A percentile compares a stretch with the other conserved stretches of the same genome.
These are phyloP conservation scores for Hymenoscyphus linearis DNA, from an alignment of 2,329 filamentous ascomycete species.

Conservation along the genomic window DNA sequence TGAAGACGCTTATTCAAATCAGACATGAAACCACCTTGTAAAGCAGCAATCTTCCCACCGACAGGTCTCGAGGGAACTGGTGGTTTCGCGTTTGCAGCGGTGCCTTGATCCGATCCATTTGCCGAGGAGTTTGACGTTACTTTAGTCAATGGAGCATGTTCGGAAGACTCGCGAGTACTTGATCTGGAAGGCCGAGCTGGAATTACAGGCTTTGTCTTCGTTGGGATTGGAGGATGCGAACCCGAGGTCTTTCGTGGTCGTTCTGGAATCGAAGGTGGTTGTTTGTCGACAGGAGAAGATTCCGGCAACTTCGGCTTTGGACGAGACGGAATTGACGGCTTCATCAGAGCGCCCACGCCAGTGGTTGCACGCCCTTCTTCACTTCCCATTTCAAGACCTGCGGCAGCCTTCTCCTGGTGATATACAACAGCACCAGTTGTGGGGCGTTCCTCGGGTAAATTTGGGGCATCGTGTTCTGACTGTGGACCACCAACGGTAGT, in stretches of 20 bases:
- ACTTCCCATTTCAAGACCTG: conserved; percentile 15
- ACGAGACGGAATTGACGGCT: conserved; percentile 54
- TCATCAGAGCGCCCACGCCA: conserved; percentile 42
- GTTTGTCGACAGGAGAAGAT: conserved; percentile 22
- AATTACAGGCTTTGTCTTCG: conserved; percentile 53
- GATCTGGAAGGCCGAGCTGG: conserved; percentile 60
- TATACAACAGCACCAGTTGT: conserved; percentile 27
- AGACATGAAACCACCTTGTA: conserved; percentile 88
- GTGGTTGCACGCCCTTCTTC: conserved; percentile 25
- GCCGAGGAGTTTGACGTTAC: conserved; percentile 27
- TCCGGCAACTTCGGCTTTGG: conserved; percentile 35
- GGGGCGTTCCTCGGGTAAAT: conserved; percentile 36
- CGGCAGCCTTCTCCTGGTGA: conserved; percentile 27
- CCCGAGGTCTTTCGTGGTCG: conserved; percentile 23
- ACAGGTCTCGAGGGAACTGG: conserved; percentile 71
- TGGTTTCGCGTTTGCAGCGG: conserved; percentile 68
- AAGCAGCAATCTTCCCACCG: conserved; percentile 81
- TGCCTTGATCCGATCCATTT: conserved; percentile 36
- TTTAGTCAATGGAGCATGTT: conserved; percentile 25
- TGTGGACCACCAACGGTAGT: conserved; percentile 62
- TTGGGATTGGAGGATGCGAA: conserved; percentile 36
- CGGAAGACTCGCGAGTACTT: conserved; percentile 37
- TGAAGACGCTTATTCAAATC: conserved; percentile 88
- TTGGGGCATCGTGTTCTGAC: conserved; percentile 38
- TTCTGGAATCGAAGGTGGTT: conserved; percentile 29